phyloP scores from a whole-genome alignment of 2,329 filamentous ascomycete species.

The Pseudogymnoascus sp. region DNA sequence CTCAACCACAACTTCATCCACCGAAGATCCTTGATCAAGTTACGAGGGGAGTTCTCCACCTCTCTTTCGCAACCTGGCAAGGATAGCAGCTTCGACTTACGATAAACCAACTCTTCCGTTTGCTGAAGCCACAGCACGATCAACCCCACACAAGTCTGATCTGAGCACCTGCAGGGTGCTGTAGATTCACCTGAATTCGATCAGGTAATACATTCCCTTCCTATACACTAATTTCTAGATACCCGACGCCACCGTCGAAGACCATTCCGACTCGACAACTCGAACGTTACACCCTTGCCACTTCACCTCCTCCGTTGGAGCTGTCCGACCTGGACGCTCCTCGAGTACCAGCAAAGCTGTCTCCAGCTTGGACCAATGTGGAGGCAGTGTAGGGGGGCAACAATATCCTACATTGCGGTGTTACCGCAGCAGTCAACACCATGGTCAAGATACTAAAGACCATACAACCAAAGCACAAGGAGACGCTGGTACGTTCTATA shows the following conservation, averaged over 20 bases:
- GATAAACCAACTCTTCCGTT: conserved; percentile 7
- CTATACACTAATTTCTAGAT: conserved; percentile 1
- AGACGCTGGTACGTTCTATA: conserved; percentile 49
- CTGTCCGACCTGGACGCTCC: conserved; percentile 29
- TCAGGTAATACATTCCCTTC: conserved; percentile 5
- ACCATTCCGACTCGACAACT: not conserved
- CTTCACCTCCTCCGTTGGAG: conserved; percentile 18
- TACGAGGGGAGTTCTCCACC: conserved; percentile 29
- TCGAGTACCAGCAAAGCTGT: conserved; percentile 22
- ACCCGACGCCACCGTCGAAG: not conserved
- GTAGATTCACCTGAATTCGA: not conserved
- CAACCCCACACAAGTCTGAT: not conserved
- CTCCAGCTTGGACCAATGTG: conserved; percentile 17
- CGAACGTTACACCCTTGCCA: conserved; percentile 1
- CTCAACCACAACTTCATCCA: not conserved
- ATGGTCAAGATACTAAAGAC: conserved; percentile 63
- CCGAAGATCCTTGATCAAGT: conserved; percentile 17
- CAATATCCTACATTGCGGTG: conserved; percentile 36
- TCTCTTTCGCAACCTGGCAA: conserved; percentile 14
- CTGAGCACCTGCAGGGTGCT: not conserved
- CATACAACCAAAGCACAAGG: conserved; percentile 58
- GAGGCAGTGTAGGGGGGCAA: conserved; percentile 45
- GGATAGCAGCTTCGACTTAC: conserved; percentile 8
- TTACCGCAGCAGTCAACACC: conserved; percentile 47
- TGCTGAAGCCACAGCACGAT: conserved; percentile 6